phyloP scores from a whole-genome alignment of 495 filamentous ascomycete species.

The Aspergillus panamensis region DNA sequence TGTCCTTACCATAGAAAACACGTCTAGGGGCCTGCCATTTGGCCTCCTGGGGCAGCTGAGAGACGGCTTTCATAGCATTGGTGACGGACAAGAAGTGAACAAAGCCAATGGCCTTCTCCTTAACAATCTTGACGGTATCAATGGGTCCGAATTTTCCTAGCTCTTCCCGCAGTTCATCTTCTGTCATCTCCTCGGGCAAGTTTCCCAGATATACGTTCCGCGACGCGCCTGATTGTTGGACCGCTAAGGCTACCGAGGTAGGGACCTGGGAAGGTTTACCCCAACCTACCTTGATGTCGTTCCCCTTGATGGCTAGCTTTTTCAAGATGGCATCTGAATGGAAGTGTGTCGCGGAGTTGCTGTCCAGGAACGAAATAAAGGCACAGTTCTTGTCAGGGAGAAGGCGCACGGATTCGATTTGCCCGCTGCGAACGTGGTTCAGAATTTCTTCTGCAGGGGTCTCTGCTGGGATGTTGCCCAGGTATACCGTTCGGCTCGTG shows the following conservation, averaged over 20 bases:
- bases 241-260: constrained; percentile 90
- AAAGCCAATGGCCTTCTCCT: constrained; percentile 97
- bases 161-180: constrained; percentile 92
- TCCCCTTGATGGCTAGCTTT: constrained; percentile 94
- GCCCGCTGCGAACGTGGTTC: constrained; percentile 93
- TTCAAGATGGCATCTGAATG: constrained; percentile 99
- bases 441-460: constrained; percentile 98
- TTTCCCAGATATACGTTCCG: constrained; percentile 97
- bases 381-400: constrained; percentile 99
- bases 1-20: constrained; percentile 97
- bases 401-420: constrained; percentile 95
- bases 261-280: constrained; percentile 98
- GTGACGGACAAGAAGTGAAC: constrained; percentile 96
- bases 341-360: constrained; percentile 95
- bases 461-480: constrained; percentile 96
- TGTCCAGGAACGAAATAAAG: constrained; percentile 97
- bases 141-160: constrained; percentile 94
- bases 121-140: constrained; percentile 95
- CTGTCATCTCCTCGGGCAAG: constrained; percentile 80
- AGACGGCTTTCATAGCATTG: constrained; percentile 98
- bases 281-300: constrained; percentile 99
- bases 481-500: constrained; percentile 92
- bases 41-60: constrained; percentile 89
- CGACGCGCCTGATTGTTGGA: constrained; percentile 97
- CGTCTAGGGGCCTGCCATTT: constrained; percentile 95